A percentile compares a stretch with the other conserved stretches of the same genome.
These are phyloP conservation scores for Fusarium tupiense DNA, from an alignment of 2,329 filamentous ascomycete genomes.

Conservation along the genomic window DNA sequence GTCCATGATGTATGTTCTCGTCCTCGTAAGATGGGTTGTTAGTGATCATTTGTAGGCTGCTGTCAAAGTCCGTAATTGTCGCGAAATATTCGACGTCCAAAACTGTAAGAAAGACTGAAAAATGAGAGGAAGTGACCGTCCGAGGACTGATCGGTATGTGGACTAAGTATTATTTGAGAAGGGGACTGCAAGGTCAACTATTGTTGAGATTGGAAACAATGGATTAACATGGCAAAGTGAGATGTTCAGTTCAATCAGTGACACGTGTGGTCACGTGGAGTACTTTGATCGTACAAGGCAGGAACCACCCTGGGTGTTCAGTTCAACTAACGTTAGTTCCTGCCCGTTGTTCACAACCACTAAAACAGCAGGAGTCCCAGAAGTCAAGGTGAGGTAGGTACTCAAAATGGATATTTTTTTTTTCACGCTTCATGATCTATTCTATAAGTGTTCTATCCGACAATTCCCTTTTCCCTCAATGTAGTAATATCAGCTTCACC, in stretches of 20 bases:
- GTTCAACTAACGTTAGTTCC: neutral
- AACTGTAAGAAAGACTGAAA: neutral
- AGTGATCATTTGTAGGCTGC: constrained; percentile 14
- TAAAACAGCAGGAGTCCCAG: neutral
- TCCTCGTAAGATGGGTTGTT: neutral
- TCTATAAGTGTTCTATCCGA: constrained; percentile 56
- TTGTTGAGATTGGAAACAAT: constrained; percentile 4
- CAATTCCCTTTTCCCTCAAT: constrained; percentile 73
- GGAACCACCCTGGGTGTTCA: neutral
- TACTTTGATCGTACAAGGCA: neutral
- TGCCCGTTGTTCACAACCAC: neutral
- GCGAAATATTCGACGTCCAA: neutral
- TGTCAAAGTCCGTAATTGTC: neutral
- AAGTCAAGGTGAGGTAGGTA: neutral
- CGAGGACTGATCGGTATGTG: neutral
- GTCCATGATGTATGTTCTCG: constrained; percentile 6
- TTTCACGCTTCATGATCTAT: neutral
- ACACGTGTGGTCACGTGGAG: constrained; percentile 34
- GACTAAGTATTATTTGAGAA: neutral
- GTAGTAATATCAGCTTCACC: constrained; percentile 65
- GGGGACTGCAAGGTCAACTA: neutral
- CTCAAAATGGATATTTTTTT: neutral
- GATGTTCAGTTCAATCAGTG: constrained; percentile 2
- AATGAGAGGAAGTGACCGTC: neutral
- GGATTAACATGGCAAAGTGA: constrained; percentile 27